Evolutionary conservation across 805 yeast species (phyloP).

Genomic region (Yueomyces sinensis): DNA sequence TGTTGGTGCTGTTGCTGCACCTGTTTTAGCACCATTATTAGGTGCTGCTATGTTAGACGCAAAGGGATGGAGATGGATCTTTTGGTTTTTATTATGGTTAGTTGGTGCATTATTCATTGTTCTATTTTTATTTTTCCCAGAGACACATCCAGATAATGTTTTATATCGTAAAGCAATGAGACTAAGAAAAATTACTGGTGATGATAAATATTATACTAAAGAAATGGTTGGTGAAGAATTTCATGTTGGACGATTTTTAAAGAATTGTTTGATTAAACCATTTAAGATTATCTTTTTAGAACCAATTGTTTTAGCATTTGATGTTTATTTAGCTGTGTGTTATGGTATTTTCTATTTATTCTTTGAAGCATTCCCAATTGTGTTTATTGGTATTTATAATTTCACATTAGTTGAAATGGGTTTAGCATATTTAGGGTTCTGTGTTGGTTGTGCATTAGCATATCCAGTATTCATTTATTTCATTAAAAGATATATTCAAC

Average conservation of each 20-base stretch:
- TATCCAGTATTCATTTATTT: constrained; percentile 18
- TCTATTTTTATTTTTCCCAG: too few species aligned
- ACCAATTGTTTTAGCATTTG: constrained; percentile 43
- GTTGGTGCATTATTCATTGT: too few species aligned
- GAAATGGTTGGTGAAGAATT: constrained; percentile 25
- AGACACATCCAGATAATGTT: too few species aligned
- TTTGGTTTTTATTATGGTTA: too few species aligned
- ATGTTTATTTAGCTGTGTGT: constrained; percentile 36
- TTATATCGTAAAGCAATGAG: too few species aligned
- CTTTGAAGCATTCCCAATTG: constrained; percentile 52
- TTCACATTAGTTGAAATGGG: constrained; percentile 38
- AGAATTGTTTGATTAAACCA: constrained; percentile 31
- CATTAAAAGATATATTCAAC: constrained; percentile 17
- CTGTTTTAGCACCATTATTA: too few species aligned
- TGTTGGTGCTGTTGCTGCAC: too few species aligned
- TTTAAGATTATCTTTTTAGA: constrained; percentile 34
- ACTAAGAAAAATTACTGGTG: too few species aligned
- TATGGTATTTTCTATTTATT: constrained; percentile 42
- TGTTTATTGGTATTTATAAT: constrained; percentile 30
- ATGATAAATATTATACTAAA: too few species aligned
- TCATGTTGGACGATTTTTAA: constrained; percentile 10
- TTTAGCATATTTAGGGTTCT: constrained; percentile 25
- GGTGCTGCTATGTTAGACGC: too few species aligned
- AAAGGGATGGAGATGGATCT: too few species aligned
- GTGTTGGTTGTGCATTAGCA: constrained; percentile 34